A percentile compares a stretch with the other conserved stretches of the same genome.
Evolutionary conservation across 2,329 filamentous ascomycete species (phyloP).

Genomic region (Simplicillium aogashimaense): DNA sequence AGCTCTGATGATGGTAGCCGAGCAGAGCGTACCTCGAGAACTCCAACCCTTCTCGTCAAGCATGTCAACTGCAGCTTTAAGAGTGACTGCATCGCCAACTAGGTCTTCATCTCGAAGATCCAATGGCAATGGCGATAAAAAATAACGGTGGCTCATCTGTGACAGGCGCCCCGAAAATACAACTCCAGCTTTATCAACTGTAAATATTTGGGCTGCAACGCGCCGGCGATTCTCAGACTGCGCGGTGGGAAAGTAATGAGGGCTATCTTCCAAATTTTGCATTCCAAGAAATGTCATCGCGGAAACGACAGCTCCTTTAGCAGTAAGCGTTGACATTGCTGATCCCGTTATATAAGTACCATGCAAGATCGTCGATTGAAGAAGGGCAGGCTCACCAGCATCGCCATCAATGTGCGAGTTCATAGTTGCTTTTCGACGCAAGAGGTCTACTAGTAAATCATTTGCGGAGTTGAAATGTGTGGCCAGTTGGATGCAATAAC

Average conservation of each 20-base stretch:
- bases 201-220: neutral
- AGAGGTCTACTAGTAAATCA: neutral
- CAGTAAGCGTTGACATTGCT: too few relatives aligned
- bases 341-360: too few relatives aligned
- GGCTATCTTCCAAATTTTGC: neutral
- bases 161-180: constrained; percentile 47
- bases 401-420: constrained; percentile 3
- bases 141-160: constrained; percentile 40
- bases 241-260: neutral
- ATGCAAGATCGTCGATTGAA: too few relatives aligned
- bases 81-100: constrained; percentile 21
- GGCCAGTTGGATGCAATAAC: constrained; percentile 1
- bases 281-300: constrained; percentile 1
- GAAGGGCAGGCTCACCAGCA: neutral
- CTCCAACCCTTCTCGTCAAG: constrained; percentile 45
- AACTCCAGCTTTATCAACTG: constrained; percentile 37
- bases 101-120: constrained; percentile 42
- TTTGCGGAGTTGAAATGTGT: neutral
- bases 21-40: constrained; percentile 27
- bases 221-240: constrained; percentile 1
- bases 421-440: neutral
- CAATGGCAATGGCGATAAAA: constrained; percentile 40
- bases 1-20: constrained; percentile 34
- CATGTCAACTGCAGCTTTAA: constrained; percentile 9
- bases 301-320: too few relatives aligned